phyloP scores from a whole-genome alignment of 2,329 filamentous ascomycete species.

The Botryotinia calthae region DNA sequence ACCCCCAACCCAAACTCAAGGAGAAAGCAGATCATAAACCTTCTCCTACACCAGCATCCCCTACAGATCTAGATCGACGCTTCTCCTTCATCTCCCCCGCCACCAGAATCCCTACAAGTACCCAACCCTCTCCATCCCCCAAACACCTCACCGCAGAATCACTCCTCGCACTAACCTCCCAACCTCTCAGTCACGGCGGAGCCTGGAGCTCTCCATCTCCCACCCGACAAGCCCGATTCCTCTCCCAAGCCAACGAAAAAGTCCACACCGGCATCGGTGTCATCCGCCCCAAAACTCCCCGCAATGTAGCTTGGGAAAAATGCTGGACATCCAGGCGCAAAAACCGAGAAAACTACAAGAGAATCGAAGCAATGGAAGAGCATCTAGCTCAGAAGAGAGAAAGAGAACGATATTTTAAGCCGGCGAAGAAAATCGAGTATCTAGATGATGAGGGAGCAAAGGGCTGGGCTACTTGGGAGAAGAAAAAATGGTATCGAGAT shows the following conservation, averaged over 20 bases:
- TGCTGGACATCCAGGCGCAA: neutral
- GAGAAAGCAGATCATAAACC: neutral
- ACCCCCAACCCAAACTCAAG: neutral
- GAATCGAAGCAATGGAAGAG: neutral
- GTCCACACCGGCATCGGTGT: neutral
- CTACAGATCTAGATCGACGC: neutral
- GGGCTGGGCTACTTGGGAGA: neutral
- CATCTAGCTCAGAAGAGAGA: neutral
- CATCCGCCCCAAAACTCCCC: neutral
- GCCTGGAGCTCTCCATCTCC: neutral
- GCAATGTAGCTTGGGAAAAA: neutral
- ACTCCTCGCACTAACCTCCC: neutral
- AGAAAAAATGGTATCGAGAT: neutral
- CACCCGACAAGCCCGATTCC: neutral
- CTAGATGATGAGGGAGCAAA: too few relatives aligned
- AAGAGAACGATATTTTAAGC: neutral
- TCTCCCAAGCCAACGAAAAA: neutral
- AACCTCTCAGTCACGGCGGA: conserved; percentile 2
- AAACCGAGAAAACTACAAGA: neutral
- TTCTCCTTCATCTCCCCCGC: neutral
- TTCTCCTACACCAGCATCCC: neutral
- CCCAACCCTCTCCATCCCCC: neutral
- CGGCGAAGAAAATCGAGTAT: neutral
- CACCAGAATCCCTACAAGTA: neutral
- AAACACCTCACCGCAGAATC: neutral